A percentile compares a stretch with the other conserved stretches of the same genome.
Evolutionary conservation across 1,284 basidiomycete genomes (phyloP).

Genomic region (Xerocomus cyaneibrunnescens): DNA sequence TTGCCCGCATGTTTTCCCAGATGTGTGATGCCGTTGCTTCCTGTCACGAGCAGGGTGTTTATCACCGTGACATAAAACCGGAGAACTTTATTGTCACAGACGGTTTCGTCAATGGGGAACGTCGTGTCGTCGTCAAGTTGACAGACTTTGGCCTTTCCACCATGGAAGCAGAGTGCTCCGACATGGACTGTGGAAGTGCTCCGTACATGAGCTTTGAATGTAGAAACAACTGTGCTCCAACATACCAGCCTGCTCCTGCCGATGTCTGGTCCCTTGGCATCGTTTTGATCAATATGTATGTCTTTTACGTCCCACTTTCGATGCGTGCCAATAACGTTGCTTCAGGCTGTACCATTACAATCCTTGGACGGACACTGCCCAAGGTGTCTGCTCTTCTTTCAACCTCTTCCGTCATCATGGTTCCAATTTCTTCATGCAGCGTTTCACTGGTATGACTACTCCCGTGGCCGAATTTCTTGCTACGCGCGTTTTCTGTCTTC

Average conservation of each 20-base stretch:
- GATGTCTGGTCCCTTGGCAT: constrained; percentile 99
- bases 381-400: constrained; percentile 80
- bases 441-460: constrained; percentile 91
- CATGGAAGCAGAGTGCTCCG: constrained; percentile 82
- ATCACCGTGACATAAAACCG: constrained; percentile 98
- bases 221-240: constrained; percentile 93
- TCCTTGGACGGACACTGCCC: constrained; percentile 94
- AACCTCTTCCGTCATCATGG: constrained; percentile 79
- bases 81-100: constrained; percentile 95
- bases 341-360: constrained; percentile 94
- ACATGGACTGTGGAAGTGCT: constrained; percentile 98
- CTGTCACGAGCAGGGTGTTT: constrained; percentile 92
- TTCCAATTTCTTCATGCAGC: constrained; percentile 81
- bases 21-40: constrained; percentile 98
- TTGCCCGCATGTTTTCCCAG: constrained; percentile 94
- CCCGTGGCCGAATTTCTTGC: constrained; percentile 87
- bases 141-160: constrained; percentile 97
- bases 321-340: constrained; percentile 5
- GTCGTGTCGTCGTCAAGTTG: constrained; percentile 87
- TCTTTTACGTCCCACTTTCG: constrained; percentile 13
- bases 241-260: constrained; percentile 91
- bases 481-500: constrained; percentile 83
- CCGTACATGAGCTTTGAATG: constrained; percentile 99
- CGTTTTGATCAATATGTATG: constrained; percentile 94
- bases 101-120: constrained; percentile 63